These are phyloP conservation scores for Komagataella mondaviorum DNA, from an alignment of 805 yeast genomes.

Conservation along the genomic window DNA sequence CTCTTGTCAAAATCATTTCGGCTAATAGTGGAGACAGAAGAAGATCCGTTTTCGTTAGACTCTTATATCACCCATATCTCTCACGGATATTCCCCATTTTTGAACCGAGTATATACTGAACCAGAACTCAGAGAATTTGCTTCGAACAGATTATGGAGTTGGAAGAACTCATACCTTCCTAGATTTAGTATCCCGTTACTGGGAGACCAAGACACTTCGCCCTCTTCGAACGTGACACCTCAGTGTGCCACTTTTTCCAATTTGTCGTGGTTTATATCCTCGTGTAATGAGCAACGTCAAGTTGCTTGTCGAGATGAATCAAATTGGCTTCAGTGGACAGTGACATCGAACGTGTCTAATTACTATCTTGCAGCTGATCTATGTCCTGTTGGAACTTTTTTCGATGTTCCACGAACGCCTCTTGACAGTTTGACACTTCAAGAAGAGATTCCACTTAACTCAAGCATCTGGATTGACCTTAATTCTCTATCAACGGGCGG, in stretches of 20 bases:
- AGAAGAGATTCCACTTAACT: slow-evolving; percentile 6
- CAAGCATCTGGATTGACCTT: slow-evolving; percentile 64
- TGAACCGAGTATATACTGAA: background rate
- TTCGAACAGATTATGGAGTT: background rate
- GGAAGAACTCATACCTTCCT: background rate
- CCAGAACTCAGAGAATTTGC: background rate
- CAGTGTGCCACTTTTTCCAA: background rate
- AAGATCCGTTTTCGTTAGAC: background rate
- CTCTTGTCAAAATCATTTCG: background rate
- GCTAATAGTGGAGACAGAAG: background rate
- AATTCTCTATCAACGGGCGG: slow-evolving; percentile 61
- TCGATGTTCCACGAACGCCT: slow-evolving; percentile 38
- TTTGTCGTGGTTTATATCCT: background rate
- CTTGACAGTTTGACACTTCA: slow-evolving; percentile 23
- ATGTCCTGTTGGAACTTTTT: slow-evolving; percentile 21
- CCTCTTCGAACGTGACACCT: background rate
- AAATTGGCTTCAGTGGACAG: slow-evolving; percentile 28
- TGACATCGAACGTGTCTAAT: slow-evolving; percentile 17
- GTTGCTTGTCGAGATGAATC: slow-evolving; percentile 41
- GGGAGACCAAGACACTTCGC: background rate
- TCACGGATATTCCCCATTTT: background rate
- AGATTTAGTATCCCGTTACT: background rate
- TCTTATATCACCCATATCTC: background rate
- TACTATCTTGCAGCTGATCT: slow-evolving; percentile 31
- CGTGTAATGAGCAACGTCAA: slow-evolving; percentile 5